Evolutionary conservation across 305 asterid genomes (phyloP), one percentile per base, ranked within the genome.

Genomic region (Striga hermonthica): DNA sequence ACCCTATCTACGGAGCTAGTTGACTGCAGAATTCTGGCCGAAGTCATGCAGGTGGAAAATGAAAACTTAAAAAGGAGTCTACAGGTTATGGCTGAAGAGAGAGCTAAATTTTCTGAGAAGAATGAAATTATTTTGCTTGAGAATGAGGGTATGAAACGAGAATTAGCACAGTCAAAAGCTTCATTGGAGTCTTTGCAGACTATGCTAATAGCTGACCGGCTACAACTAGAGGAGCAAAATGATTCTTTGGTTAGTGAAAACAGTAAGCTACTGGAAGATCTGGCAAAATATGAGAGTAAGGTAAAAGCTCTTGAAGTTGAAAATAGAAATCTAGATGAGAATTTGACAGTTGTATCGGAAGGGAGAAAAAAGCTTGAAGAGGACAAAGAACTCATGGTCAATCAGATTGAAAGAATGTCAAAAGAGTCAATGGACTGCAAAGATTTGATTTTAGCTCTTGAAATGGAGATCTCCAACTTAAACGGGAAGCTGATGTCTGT

Each of bases 1-100:
- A 80, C 67, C 83, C 72, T 88, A 73, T 72, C 84, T 35, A 72
- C 85, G 0, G 95, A 90, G 84, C 80, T 86, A 37, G 77, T 73
- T 74, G 92, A 77, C 67, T 76, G 86, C 84, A 76, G 80, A 75
- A 81, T 77, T 72, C 69, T 76, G 76, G 81, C 79, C 69, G 72
- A 77, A 64, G 67, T 76, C 65, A 78, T 90, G 69, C 88, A 80
- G 75, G 65, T 73, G 56, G 91, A 87, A 75, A 88, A 83, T 77
- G 87, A 80, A 70, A 79, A 75, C 60, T 71, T 86, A 60, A 75
- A 74, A 58, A 74, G 66, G 70, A 79, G 81, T 69, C 75, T 77
- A 22, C 57, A 67, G 52, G 64, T 77, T 76, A 44, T 76, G 77
- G 74, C 72, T 45, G 84, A 88, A 72, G 96, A 86, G 80, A 88